These are phyloP conservation scores for Sanghuangporus baumii DNA, from an alignment of 1,284 basidiomycete genomes.

Conservation along the genomic window DNA sequence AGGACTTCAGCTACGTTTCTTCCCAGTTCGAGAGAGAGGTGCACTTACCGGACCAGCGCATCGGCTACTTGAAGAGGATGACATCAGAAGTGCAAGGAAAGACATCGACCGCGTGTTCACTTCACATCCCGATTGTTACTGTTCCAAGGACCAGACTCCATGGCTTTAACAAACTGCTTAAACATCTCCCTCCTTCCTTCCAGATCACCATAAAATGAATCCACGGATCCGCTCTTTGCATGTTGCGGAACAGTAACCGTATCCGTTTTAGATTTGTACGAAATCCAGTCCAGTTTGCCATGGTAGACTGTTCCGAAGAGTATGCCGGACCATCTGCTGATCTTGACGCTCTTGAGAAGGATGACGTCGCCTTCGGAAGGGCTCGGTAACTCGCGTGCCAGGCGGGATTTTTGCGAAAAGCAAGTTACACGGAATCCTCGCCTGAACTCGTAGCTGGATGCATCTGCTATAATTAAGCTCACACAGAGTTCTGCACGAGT, in stretches of 20 bases:
- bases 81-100: neutral
- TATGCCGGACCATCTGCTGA: neutral
- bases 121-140: neutral
- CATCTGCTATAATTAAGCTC: neutral
- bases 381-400: neutral
- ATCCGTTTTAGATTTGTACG: neutral
- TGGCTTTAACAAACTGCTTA: neutral
- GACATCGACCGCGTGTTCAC: neutral
- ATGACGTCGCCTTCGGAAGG: slow-evolving; percentile 3
- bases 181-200: neutral
- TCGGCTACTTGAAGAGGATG: neutral
- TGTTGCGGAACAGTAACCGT: neutral
- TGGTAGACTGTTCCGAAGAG: slow-evolving; percentile 2
- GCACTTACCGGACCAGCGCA: too few relatives aligned
- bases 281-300: neutral
- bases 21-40: too few relatives aligned
- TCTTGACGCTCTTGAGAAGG: slow-evolving; percentile 1
- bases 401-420: neutral
- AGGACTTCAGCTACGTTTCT: too few relatives aligned
- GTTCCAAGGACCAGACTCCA: neutral
- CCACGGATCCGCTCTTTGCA: neutral
- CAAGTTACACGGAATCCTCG: neutral
- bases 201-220: neutral
- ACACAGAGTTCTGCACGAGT: neutral
- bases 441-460: neutral